These are phyloP conservation scores for Pseudomassariella vexata DNA, from an alignment of 2,329 filamentous ascomycete genomes.

Conservation along the genomic window DNA sequence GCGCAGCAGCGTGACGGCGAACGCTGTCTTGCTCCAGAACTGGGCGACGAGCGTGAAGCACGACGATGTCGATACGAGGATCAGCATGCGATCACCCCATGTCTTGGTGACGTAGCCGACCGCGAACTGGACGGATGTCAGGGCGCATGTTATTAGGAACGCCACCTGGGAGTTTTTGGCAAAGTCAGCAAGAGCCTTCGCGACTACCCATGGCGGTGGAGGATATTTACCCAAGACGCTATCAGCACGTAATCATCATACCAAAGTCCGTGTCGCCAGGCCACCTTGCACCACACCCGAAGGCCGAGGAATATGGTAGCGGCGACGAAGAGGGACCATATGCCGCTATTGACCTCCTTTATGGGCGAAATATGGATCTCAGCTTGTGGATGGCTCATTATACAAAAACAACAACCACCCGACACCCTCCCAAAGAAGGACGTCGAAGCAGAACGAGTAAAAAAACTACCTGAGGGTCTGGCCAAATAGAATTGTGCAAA, in stretches of 20 bases:
- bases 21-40: constrained; percentile 30
- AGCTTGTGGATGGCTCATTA: too few relatives aligned
- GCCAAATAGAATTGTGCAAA: too few relatives aligned
- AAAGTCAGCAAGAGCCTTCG: not conserved
- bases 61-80: constrained; percentile 40
- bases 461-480: too few relatives aligned
- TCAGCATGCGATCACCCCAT: constrained; percentile 48
- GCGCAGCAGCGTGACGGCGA: constrained; percentile 29
- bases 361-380: constrained; percentile 9
- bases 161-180: not conserved
- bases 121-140: constrained; percentile 2
- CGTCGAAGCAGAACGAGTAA: too few relatives aligned
- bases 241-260: constrained; percentile 15
- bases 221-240: constrained; percentile 13
- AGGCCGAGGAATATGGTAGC: constrained; percentile 13
- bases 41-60: constrained; percentile 30
- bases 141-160: constrained; percentile 2
- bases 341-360: constrained; percentile 10
- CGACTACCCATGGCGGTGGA: not conserved
- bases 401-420: too few relatives aligned
- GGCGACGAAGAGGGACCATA: constrained; percentile 13
- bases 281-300: constrained; percentile 11
- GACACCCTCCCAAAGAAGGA: too few relatives aligned
- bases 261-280: constrained; percentile 6
- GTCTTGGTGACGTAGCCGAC: constrained; percentile 15